These are phyloP conservation scores for Vaccinium macrocarpon DNA, from an alignment of 148 eudicot species.

Conservation along the genomic window DNA sequence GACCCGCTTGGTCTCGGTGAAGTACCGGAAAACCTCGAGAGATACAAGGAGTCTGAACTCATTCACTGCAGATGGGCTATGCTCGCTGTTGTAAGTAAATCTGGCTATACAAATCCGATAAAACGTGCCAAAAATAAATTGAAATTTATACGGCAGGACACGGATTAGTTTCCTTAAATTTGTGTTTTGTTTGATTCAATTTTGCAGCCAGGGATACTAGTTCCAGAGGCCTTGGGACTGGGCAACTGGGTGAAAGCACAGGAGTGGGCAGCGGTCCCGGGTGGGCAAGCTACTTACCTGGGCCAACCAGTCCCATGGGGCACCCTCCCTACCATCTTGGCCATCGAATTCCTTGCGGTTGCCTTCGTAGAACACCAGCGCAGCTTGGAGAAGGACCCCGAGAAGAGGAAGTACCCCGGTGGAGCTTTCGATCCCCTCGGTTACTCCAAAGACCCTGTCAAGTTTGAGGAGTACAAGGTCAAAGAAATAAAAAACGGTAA, in stretches of 20 bases:
- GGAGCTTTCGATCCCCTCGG: constrained; percentile 98
- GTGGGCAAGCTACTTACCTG: constrained; percentile 91
- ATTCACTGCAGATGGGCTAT: constrained; percentile 98
- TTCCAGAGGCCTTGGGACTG: constrained; percentile 91
- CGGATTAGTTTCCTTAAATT: background rate
- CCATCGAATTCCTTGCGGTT: constrained; percentile 77
- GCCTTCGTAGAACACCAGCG: constrained; percentile 92
- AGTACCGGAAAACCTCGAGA: constrained; percentile 87
- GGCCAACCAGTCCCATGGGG: constrained; percentile 99
- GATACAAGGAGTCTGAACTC: constrained; percentile 93
- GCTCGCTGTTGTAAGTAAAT: constrained; percentile 90
- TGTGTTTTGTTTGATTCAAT: background rate
- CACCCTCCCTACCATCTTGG: constrained; percentile 83
- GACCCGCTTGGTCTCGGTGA: constrained; percentile 90
- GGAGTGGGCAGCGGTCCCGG: constrained; percentile 97
- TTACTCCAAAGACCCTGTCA: constrained; percentile 88
- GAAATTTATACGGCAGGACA: background rate
- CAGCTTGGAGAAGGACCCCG: constrained; percentile 86
- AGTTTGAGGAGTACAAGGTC: constrained; percentile 80
- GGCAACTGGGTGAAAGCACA: constrained; percentile 99
- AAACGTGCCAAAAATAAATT: background rate
- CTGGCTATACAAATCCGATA: background rate
- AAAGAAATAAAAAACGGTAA: constrained; percentile 94
- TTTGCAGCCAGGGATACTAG: constrained; percentile 86
- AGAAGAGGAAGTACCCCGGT: constrained; percentile 97